Evolutionary conservation across 306 rosid genomes (phyloP), one percentile per base, ranked within the genome.

Genomic region (Castanea mollissima): DNA sequence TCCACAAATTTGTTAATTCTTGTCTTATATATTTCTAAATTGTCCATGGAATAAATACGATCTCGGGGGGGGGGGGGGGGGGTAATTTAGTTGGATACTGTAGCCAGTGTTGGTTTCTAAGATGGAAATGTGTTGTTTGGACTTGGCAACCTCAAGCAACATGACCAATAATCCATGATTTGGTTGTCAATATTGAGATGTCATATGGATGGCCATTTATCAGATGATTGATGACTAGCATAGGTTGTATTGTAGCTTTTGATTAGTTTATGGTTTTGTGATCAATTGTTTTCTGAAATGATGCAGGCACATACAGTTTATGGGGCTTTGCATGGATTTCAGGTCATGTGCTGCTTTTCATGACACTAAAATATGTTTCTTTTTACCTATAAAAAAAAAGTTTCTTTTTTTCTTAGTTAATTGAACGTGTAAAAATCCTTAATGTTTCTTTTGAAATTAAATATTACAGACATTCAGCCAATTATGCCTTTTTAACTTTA

Each of bases 401-500:
- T 11, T 38, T 49, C 4, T 4, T 60, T 5, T 11, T 60, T 31
- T 58, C 5, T 8, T 2, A 10, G 12, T 27, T 29, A 18, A 38
- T 69, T 52, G 73, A 21, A 23, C 44, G 21, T 6, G 19, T 49
- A 16, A 55, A 69, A 57, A 69, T 55, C 32, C 38, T 21, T 15
- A 18, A 27, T 73, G 12, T 41, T 9, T 69, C 49, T 74, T 57
- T 23, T 13, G 31, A 27, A 58, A 38, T 71, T 35, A 55, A 67
- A 64, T 76, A 29, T 54, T 56, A 81, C 86, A 85, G 88, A 85
- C 88, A 34, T 82, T 85, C 75, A 76, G 88, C 76, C 88, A 85
- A 68, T 68, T 85, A 69, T 82, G 88, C 80, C 67, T 59, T 27
- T 85, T 78, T 54, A 79, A 82, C 80, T 70, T 75, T 35, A 83